These are phyloP conservation scores for Boletus albobrunnescens DNA, from an alignment of 1,284 basidiomycete genomes.

Conservation along the genomic window DNA sequence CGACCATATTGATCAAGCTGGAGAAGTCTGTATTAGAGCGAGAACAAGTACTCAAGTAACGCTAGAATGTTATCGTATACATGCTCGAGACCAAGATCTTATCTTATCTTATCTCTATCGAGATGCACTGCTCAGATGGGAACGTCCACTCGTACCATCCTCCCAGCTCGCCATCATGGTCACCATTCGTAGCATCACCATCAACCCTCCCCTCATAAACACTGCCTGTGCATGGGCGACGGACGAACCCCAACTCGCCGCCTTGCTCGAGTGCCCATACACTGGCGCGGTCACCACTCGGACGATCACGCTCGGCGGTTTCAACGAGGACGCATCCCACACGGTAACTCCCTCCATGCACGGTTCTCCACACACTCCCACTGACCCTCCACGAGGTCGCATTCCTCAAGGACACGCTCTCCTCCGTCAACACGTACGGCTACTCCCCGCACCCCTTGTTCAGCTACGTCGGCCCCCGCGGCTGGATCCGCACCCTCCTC, in stretches of 20 bases:
- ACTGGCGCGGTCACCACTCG: conserved; percentile 77
- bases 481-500: conserved; percentile 57
- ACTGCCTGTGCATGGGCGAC: conserved; percentile 78
- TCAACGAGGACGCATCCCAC: conserved; percentile 56
- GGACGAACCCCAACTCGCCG: conserved; percentile 54
- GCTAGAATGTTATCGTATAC: conserved; percentile 9
- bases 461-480: conserved; percentile 45
- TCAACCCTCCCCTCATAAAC: conserved; percentile 65
- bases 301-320: conserved; percentile 67
- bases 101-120: conserved; percentile 15
- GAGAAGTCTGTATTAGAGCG: conserved; percentile 86
- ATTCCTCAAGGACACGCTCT: conserved; percentile 45
- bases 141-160: neutral
- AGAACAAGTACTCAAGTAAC: conserved; percentile 72
- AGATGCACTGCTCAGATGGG: neutral
- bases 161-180: conserved; percentile 21
- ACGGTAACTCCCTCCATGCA: conserved; percentile 39
- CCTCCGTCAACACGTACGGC: conserved; percentile 75
- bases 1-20: conserved; percentile 91
- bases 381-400: conserved; percentile 47
- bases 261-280: conserved; percentile 58
- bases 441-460: conserved; percentile 72
- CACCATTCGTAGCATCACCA: conserved; percentile 40
- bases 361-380: neutral
- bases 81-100: neutral